Base-by-base conservation (phyloP, 2,329 filamentous ascomycete species). In the Colletotrichum kahawae region DNA sequence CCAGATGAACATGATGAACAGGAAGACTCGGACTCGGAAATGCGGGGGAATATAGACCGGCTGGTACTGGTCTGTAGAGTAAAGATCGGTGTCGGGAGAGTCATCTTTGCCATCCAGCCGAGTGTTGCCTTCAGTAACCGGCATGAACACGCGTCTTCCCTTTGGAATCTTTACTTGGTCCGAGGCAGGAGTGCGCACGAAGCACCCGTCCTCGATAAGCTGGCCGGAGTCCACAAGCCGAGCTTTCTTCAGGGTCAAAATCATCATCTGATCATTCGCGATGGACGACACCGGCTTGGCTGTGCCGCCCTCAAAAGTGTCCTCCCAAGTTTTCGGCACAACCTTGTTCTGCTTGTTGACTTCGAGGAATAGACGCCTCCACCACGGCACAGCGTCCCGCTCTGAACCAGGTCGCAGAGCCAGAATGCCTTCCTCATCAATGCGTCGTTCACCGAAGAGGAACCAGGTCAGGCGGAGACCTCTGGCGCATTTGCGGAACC, bases 111-210 rank as follows among this genome's bases (percentile, higher is more conserved):
- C 92, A 81, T 95, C 93, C 43, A 91, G 84, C 51, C 92, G 89
- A 57, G 91, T 86, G 75, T 95, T 93, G 31, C 92, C 84, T 68
- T 94, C 91, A 13, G 90, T 88, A 10, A 96, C 93, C 66, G 94
- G 91, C 21, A 98, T 86, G 81, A 99, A 98, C 5, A 98, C 96
- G 18, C 89, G 87, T 62, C 90, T 90, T 51, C 95, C 94, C 83
- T 97, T 98, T 5, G 95, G 95, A 43, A 98, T 96, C 80, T 97
- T 95, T 78, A 98, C 95, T 82, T 98, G 95, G 82, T 99, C 97
- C 1, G 95, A 98, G 21, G 95, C 96, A 13, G 97, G 97, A n/a
- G 95, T 95, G 60, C 95, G 92, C 29, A 98, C 96, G 82, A 96
- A 98, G 73, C 90, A 91, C 7, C 97, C 97, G 78, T 96, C 92